Percentiles rank a stretch among this genome's conserved stretches.
phyloP scores from a whole-genome alignment of 2,329 filamentous ascomycete species.

The Epichloe gansuensis region DNA sequence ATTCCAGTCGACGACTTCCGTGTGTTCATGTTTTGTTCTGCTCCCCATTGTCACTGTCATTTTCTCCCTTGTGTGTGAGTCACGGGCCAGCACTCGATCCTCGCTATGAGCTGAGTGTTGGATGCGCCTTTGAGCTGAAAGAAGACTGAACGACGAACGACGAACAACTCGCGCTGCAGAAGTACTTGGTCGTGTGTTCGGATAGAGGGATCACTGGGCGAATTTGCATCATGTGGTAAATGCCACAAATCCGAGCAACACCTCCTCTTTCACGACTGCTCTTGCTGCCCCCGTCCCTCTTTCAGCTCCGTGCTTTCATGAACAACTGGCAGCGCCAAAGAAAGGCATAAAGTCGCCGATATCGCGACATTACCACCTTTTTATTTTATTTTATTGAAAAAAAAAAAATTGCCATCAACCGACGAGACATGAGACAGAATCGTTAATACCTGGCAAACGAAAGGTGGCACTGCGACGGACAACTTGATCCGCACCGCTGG shows the following conservation, averaged over 20 bases:
- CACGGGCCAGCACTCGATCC: conserved; percentile 1
- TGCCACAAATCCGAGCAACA: conserved; percentile 3
- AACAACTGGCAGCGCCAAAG: neutral
- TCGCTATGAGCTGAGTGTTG: conserved; percentile 3
- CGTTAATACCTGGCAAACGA: conserved; percentile 3
- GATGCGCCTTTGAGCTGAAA: conserved; percentile 4
- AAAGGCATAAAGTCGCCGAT: neutral
- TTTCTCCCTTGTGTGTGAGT: neutral
- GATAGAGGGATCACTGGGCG: conserved; percentile 1
- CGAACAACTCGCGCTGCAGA: conserved; percentile 3
- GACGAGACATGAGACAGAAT: conserved; percentile 7
- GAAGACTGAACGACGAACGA: neutral
- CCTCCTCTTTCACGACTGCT: conserved; percentile 1
- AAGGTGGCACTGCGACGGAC: neutral
- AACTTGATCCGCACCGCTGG: neutral
- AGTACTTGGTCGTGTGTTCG: neutral
- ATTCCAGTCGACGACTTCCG: conserved; percentile 3
- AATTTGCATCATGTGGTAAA: conserved; percentile 7
- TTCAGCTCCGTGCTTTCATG: neutral
- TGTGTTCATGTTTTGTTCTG: conserved; percentile 2
- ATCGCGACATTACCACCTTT: neutral
- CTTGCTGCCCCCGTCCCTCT: neutral
- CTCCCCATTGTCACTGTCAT: neutral
- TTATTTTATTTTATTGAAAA: neutral
- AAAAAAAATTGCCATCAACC: neutral